These are phyloP conservation scores for Penicillium chermesinum DNA, from an alignment of 495 filamentous ascomycete genomes.

Conservation along the genomic window DNA sequence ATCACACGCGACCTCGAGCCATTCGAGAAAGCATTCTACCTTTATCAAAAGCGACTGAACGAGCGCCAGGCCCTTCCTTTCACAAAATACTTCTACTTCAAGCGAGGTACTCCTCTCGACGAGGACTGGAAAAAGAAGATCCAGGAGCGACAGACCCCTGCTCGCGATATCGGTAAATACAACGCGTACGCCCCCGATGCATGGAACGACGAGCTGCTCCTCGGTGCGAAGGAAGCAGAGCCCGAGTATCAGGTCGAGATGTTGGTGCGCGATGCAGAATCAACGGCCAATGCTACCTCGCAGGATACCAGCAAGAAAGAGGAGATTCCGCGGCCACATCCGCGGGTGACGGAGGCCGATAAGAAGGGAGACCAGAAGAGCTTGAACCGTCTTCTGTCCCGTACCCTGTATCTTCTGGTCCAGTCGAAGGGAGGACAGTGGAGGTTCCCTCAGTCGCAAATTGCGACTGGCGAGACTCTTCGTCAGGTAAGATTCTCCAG, in stretches of 20 bases:
- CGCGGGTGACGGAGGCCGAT: slow-evolving; percentile 75
- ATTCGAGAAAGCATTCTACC: slow-evolving; percentile 89
- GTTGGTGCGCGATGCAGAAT: slow-evolving; percentile 72
- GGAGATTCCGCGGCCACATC: slow-evolving; percentile 64
- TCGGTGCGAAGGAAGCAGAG: slow-evolving; percentile 58
- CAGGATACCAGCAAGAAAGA: slow-evolving; percentile 59
- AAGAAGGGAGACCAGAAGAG: slow-evolving; percentile 64
- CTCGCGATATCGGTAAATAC: slow-evolving; percentile 82
- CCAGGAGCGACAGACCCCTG: slow-evolving; percentile 64
- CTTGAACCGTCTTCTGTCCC: slow-evolving; percentile 67
- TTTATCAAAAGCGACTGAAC: slow-evolving; percentile 96
- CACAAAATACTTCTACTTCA: slow-evolving; percentile 92
- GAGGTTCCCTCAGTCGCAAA: slow-evolving; percentile 67
- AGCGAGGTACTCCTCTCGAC: slow-evolving; percentile 77
- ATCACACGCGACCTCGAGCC: slow-evolving; percentile 76
- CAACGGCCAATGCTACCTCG: slow-evolving; percentile 57
- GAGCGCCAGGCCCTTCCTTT: slow-evolving; percentile 89
- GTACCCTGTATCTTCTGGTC: slow-evolving; percentile 84
- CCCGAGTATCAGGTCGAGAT: slow-evolving; percentile 57
- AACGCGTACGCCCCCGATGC: slow-evolving; percentile 68
- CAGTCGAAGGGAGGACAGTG: slow-evolving; percentile 61
- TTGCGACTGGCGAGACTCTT: slow-evolving; percentile 67
- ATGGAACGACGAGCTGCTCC: slow-evolving; percentile 91
- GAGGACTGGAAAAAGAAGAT: slow-evolving; percentile 88
- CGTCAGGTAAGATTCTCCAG: slow-evolving; percentile 58